A percentile compares a stretch with the other conserved stretches of the same genome.
Evolutionary conservation across 495 filamentous ascomycete genomes (phyloP).

Genomic region (Aspergillus baeticus): DNA sequence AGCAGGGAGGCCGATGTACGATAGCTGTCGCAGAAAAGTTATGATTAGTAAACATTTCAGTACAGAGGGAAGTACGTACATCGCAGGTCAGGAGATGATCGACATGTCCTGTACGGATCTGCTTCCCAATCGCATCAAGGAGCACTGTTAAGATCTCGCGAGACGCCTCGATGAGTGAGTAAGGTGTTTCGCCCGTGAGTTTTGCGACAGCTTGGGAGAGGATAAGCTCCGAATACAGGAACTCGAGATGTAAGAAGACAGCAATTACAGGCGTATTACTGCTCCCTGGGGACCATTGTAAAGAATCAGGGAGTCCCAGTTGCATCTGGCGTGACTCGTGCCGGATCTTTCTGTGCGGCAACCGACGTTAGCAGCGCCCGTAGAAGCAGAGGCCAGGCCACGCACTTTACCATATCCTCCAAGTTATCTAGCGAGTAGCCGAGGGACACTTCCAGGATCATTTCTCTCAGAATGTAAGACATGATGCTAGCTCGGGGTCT

Average conservation of each 20-base stretch:
- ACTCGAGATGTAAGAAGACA: constrained; percentile 35
- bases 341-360: constrained; percentile 11
- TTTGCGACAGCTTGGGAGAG: constrained; percentile 47
- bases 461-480: constrained; percentile 46
- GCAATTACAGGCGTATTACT: background rate
- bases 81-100: background rate
- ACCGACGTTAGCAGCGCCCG: background rate
- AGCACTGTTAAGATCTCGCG: constrained; percentile 66
- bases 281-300: constrained; percentile 18
- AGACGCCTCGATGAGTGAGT: background rate
- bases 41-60: too few species aligned
- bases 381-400: background rate
- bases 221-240: constrained; percentile 53
- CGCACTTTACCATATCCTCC: constrained; percentile 22
- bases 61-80: background rate
- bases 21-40: constrained; percentile 25
- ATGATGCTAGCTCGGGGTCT: constrained; percentile 38
- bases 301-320: constrained; percentile 14
- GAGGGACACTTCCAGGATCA: constrained; percentile 54
- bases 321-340: constrained; percentile 12
- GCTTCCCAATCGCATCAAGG: constrained; percentile 61
- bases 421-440: constrained; percentile 28
- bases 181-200: background rate
- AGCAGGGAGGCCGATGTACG: constrained; percentile 47
- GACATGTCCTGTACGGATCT: background rate